These are phyloP conservation scores for Eucalyptus regnans DNA, from an alignment of 345 rosid genomes.

Conservation along the genomic window DNA sequence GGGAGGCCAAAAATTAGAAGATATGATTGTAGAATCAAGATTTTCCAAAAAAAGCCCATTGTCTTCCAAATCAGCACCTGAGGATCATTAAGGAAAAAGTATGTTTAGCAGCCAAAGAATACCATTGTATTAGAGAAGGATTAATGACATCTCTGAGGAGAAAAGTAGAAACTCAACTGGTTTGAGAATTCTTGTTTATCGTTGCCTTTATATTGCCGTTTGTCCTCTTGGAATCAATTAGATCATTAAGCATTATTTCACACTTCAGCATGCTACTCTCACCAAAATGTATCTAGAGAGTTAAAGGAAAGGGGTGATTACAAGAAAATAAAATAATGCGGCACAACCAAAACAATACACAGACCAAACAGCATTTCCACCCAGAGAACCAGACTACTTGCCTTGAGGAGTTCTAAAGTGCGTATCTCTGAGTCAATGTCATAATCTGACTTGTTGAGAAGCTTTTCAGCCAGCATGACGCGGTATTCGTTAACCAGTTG, in stretches of 20 bases:
- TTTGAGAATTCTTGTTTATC: conserved; percentile 29
- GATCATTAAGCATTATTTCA: conserved; percentile 96
- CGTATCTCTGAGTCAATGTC: conserved; percentile 91
- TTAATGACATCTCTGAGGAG: not conserved
- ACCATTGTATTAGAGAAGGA: not conserved
- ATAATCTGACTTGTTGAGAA: conserved; percentile 89
- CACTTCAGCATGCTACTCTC: conserved; percentile 95
- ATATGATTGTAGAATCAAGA: conserved; percentile 73
- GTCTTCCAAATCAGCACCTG: conserved; percentile 35
- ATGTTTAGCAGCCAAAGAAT: not conserved
- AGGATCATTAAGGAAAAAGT: not conserved
- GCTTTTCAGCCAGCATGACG: conserved; percentile 94
- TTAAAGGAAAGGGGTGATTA: not conserved
- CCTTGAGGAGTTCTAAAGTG: conserved; percentile 98
- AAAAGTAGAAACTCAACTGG: conserved; percentile 18
- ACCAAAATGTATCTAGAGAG: conserved; percentile 83
- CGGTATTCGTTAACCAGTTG: conserved; percentile 93
- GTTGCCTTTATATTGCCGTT: conserved; percentile 73
- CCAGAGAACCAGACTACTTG: not conserved
- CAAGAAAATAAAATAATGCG: not conserved
- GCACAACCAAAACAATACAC: not conserved
- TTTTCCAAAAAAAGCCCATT: conserved; percentile 41
- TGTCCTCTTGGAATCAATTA: conserved; percentile 94
- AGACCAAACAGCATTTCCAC: not conserved
- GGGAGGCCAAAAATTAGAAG: conserved; percentile 97